phyloP scores from a whole-genome alignment of 192 early-diverging fungal genomes.

The Coemansia sp. region DNA sequence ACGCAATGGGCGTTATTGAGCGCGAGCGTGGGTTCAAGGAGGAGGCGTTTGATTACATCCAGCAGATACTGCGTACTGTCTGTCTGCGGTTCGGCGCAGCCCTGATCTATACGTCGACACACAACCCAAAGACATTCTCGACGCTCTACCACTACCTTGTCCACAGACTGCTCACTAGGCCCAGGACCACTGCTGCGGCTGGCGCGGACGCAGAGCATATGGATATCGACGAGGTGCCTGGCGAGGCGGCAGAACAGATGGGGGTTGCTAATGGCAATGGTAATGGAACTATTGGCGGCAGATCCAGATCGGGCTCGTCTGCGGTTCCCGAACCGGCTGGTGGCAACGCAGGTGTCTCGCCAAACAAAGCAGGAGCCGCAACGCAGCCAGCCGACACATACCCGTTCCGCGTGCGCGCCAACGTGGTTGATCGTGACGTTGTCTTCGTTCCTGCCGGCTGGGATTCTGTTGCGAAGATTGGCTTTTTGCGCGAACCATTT shows the following conservation, averaged over 20 bases:
- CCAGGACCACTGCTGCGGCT: slow-evolving; percentile 20
- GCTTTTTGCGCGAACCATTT: slow-evolving; percentile 72
- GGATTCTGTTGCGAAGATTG: slow-evolving; percentile 91
- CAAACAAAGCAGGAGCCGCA: background rate
- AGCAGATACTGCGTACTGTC: slow-evolving; percentile 85
- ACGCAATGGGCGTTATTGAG: slow-evolving; percentile 73
- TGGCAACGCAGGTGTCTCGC: background rate
- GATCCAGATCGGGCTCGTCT: background rate
- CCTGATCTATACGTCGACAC: slow-evolving; percentile 86
- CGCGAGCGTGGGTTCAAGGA: slow-evolving; percentile 83
- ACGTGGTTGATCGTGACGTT: slow-evolving; percentile 84
- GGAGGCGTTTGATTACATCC: slow-evolving; percentile 95
- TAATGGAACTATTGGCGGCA: background rate
- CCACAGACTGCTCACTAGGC: slow-evolving; percentile 62
- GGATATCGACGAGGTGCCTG: slow-evolving; percentile 16
- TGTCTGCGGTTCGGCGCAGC: slow-evolving; percentile 90
- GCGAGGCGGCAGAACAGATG: background rate
- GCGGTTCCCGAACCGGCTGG: background rate
- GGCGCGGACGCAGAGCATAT: slow-evolving; percentile 7
- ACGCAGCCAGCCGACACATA: slow-evolving; percentile 30
- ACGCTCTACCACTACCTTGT: slow-evolving; percentile 81
- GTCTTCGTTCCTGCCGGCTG: slow-evolving; percentile 91
- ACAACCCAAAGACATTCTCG: slow-evolving; percentile 73
- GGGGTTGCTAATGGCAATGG: slow-evolving; percentile 1
- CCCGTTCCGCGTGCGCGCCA: slow-evolving; percentile 67